Base-by-base conservation (phyloP, 169 alveolate species). In the Cryptosporidium meleagridis region DNA sequence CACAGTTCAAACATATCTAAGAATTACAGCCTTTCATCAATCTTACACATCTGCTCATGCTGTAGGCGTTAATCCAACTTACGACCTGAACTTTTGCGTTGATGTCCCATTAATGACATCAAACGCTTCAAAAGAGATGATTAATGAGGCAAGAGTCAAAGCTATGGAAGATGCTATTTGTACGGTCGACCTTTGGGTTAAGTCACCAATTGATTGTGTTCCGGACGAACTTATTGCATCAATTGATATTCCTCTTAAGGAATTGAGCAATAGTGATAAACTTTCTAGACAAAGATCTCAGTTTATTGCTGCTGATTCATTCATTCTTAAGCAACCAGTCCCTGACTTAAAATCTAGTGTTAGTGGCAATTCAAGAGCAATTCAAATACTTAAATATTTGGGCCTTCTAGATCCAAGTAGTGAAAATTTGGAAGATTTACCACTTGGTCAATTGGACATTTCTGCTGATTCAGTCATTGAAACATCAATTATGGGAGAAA, bases 41-140 rank as follows among this genome's bases (percentile, higher is more conserved):
- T 61, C 89, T 31, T 80, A 80, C 26, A 80, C 89, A 0, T 80
- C 89, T 29, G 89, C 89, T 21, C 89, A 80, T 67, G 89, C 89
- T 10, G 89, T 80, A 33, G 89, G 89, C 23, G 75, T 80, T 14
- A 80, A 80, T 39, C 89, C 89, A 80, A 80, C 89, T 1, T 80
- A 80, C 33, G 89, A 80, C 44, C 31, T 80, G 68, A 80, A 80
- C 10, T 80, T 80, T 65, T 80, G 80, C 41, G 89, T 80, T 21
- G 89, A 80, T 5, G 89, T 80, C 53, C 89, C 89, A 61, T 39
- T 80, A 4, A 62, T 61, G 68, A 65, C 89, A 29, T 61, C 84
- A 29, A 80, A 80, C 26, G 89, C 89, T 3, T 80, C 75, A 16
- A 59, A 39, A 37, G 89, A 80, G 45, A 61, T 80, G 75, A 59